phyloP scores from a whole-genome alignment of 257 asterid species.

The Echium plantagineum region DNA sequence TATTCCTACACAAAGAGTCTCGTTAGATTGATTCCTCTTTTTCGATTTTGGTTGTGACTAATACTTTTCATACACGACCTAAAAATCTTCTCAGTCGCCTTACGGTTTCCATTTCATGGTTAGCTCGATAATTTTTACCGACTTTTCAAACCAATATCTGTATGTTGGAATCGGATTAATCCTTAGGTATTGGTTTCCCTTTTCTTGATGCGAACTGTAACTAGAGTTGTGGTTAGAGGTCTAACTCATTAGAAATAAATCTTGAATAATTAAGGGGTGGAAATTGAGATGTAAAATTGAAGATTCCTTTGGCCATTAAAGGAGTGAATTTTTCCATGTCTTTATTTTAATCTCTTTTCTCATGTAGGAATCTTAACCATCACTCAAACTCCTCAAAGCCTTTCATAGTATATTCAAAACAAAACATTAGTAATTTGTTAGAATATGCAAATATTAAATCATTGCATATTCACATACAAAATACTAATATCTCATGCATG shows the following conservation, averaged over 20 bases:
- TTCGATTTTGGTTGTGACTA: no score
- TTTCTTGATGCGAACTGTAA: background rate
- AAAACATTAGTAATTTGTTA: background rate
- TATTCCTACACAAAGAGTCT: no score
- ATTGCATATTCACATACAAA: background rate
- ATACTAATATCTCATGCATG: background rate
- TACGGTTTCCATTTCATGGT: no score
- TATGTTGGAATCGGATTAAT: no score
- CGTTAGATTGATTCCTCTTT: no score
- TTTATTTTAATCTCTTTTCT: background rate
- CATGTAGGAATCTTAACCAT: slow-evolving; percentile 6
- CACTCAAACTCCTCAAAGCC: background rate
- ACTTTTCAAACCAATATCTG: no score
- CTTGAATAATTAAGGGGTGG: background rate
- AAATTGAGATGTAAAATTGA: background rate
- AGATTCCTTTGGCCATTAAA: slow-evolving; percentile 1
- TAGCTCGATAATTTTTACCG: no score
- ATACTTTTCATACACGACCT: no score
- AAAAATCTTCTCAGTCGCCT: no score
- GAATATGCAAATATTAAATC: no score
- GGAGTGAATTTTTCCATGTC: background rate
- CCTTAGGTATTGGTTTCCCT: no score
- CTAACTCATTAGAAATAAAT: slow-evolving; percentile 1
- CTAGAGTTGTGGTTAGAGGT: background rate
- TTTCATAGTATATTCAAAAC: background rate